Evolutionary conservation across 768 basidiomycete genomes (phyloP).

Genomic region (Obba rivulosa): DNA sequence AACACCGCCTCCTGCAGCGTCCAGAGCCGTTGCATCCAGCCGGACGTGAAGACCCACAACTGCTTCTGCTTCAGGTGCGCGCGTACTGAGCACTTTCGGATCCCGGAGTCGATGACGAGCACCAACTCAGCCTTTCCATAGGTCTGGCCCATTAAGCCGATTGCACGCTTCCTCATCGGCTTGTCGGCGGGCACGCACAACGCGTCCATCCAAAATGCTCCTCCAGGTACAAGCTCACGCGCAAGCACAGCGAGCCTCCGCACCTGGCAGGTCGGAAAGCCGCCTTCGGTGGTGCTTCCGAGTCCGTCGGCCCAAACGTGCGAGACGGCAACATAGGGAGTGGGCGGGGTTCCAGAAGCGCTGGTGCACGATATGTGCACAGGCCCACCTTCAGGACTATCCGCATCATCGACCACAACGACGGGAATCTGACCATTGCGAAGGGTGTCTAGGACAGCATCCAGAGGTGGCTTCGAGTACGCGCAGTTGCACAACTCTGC

Average conservation of each 20-base stretch:
- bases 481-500: background rate
- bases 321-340: slow-evolving; percentile 6
- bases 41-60: slow-evolving; percentile 6
- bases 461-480: background rate
- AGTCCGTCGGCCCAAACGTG: slow-evolving; percentile 14
- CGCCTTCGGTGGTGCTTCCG: slow-evolving; percentile 8
- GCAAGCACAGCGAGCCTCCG: background rate
- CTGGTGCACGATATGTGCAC: background rate
- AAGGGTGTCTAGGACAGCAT: background rate
- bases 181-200: slow-evolving; percentile 5
- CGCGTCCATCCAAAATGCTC: slow-evolving; percentile 10
- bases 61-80: background rate
- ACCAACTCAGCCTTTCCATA: slow-evolving; percentile 6
- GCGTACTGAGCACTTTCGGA: background rate
- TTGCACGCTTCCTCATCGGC: slow-evolving; percentile 3
- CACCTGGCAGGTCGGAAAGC: slow-evolving; percentile 8
- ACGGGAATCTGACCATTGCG: background rate
- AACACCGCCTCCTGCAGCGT: slow-evolving; percentile 8
- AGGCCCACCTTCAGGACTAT: background rate
- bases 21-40: slow-evolving; percentile 9
- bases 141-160: slow-evolving; percentile 8
- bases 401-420: background rate
- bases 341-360: background rate
- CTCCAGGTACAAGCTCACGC: background rate
- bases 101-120: slow-evolving; percentile 8